Percentiles rank a stretch among this genome's conserved stretches.
phyloP scores from a whole-genome alignment of 768 basidiomycete species.

The Pisolithus albus region DNA sequence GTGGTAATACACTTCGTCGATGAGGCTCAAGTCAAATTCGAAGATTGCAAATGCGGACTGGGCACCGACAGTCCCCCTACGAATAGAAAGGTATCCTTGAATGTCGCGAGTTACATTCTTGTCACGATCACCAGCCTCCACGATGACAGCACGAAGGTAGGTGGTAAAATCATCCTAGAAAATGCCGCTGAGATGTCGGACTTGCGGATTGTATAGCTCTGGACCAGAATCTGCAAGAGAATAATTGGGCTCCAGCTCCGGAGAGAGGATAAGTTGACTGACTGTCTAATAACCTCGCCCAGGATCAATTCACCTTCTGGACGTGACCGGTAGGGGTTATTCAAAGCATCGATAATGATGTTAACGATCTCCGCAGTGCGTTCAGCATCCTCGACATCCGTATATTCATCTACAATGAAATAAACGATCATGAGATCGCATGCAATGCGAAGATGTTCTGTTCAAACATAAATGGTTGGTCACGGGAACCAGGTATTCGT shows the following conservation, averaged over 20 bases:
- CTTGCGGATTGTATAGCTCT: background rate
- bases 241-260: background rate
- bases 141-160: background rate
- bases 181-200: constrained; percentile 1
- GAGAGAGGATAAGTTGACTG: background rate
- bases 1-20: constrained; percentile 29
- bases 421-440: constrained; percentile 29
- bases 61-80: constrained; percentile 27
- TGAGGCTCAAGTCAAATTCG: constrained; percentile 26
- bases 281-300: constrained; percentile 8
- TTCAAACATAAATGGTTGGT: background rate
- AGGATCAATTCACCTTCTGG: constrained; percentile 6
- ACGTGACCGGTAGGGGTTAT: constrained; percentile 4
- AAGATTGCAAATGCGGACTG: constrained; percentile 24
- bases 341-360: constrained; percentile 7
- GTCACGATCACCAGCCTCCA: constrained; percentile 2
- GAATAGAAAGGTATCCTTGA: constrained; percentile 26
- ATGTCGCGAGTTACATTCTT: constrained; percentile 6
- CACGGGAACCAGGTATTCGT: background rate
- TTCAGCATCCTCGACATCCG: constrained; percentile 15
- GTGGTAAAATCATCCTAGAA: background rate
- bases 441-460: constrained; percentile 18
- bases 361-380: background rate
- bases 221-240: constrained; percentile 2
- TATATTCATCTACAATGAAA: constrained; percentile 28